Percentiles rank a stretch among this genome's conserved stretches.
Conservation (phyloP, 2,329 filamentous ascomycete species). For the Pseudogymnoascus sp. region DNA sequence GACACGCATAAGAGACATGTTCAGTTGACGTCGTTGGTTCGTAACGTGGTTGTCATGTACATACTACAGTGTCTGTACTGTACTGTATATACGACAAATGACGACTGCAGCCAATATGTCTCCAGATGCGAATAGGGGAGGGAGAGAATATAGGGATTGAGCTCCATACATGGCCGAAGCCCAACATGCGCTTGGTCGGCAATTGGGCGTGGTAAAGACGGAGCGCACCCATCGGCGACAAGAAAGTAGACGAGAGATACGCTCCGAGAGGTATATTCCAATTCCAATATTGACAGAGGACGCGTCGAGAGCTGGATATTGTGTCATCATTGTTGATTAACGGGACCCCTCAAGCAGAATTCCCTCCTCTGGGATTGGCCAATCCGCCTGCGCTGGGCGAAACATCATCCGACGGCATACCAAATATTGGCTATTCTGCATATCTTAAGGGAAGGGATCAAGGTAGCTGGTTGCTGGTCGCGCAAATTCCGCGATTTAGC, state of each 20-base stretch:
- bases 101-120: not conserved
- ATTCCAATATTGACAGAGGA: not conserved
- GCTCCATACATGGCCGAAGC: not conserved
- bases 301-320: not conserved
- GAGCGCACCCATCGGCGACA: not conserved
- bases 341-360: not conserved
- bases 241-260: not conserved
- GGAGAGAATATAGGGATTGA: not conserved
- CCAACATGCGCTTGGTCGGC: not conserved
- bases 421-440: not conserved
- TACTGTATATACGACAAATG: no score
- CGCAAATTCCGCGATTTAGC: not conserved
- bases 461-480: not conserved
- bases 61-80: not conserved
- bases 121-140: not conserved
- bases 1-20: slow-evolving; percentile 2
- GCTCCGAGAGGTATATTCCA: not conserved
- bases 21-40: not conserved
- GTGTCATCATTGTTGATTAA: slow-evolving; percentile 4
- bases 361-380: not conserved
- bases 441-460: not conserved
- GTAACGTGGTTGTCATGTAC: not conserved
- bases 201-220: not conserved
- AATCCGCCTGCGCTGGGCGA: not conserved
- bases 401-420: not conserved